These are phyloP conservation scores for Digitaria exilis DNA, from an alignment of 202 grass and related monocot genomes.

Conservation along the genomic window DNA sequence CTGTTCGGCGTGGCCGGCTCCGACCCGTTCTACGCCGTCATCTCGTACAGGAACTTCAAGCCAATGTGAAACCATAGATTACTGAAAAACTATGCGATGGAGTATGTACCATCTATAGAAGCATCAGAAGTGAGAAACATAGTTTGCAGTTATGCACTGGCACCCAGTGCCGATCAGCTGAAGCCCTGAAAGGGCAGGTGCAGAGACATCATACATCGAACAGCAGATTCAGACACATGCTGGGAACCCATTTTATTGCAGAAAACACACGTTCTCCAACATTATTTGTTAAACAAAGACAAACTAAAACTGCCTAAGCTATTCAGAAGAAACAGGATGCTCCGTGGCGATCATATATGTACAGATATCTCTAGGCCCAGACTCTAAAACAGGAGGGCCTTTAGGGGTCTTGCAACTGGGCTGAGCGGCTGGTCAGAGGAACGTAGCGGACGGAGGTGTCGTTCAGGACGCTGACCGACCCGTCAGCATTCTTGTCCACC, in stretches of 20 bases:
- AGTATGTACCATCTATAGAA: background rate
- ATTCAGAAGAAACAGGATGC: background rate
- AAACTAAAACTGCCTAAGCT: conserved; percentile 18
- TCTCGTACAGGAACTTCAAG: conserved; percentile 85
- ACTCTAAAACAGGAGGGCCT: background rate
- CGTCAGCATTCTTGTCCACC: conserved; percentile 74
- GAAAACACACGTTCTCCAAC: background rate
- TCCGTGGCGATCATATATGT: background rate
- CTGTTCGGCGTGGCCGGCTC: conserved; percentile 58
- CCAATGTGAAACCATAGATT: conserved; percentile 9
- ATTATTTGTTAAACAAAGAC: background rate
- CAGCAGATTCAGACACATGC: no score
- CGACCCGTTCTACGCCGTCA: conserved; percentile 84
- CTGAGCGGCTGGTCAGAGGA: conserved; percentile 70
- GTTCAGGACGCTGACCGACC: conserved; percentile 42
- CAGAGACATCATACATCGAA: no score
- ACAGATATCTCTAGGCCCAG: background rate
- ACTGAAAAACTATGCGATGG: background rate
- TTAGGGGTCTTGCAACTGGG: conserved; percentile 56
- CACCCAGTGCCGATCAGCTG: background rate
- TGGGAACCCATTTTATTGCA: background rate
- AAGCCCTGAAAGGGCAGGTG: no score
- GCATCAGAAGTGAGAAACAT: background rate
- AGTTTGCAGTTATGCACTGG: background rate
- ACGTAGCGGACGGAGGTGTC: conserved; percentile 74